A percentile compares a stretch with the other conserved stretches of the same genome.
Evolutionary conservation across 2,329 filamentous ascomycete species (phyloP).

Genomic region (Fusarium burgessii): DNA sequence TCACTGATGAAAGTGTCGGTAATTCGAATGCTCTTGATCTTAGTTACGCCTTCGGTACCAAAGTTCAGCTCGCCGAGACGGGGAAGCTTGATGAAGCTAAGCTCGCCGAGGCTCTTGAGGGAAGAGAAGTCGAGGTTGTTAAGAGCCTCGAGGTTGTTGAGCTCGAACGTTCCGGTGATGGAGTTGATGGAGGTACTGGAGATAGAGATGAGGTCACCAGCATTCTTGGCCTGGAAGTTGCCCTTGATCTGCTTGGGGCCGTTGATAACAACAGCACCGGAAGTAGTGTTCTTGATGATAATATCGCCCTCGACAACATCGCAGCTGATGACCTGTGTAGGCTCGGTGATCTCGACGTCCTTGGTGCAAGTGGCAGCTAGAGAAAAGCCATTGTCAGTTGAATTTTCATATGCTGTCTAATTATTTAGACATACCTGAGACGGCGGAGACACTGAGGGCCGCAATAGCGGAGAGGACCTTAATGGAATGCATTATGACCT

Average conservation of each 20-base stretch:
- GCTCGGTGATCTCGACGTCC: slow-evolving; percentile 73
- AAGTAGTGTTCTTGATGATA: slow-evolving; percentile 68
- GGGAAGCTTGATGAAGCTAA: slow-evolving; percentile 80
- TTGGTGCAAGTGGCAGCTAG: slow-evolving; percentile 56
- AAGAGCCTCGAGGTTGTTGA: slow-evolving; percentile 77
- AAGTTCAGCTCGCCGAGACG: slow-evolving; percentile 63
- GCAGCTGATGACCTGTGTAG: slow-evolving; percentile 74
- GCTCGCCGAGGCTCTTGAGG: slow-evolving; percentile 73
- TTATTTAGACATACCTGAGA: slow-evolving; percentile 55
- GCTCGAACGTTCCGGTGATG: slow-evolving; percentile 77
- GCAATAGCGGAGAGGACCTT: slow-evolving; percentile 59
- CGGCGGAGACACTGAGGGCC: slow-evolving; percentile 56
- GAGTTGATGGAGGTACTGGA: slow-evolving; percentile 69
- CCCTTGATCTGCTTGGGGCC: slow-evolving; percentile 69
- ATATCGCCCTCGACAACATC: slow-evolving; percentile 76
- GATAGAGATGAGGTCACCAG: slow-evolving; percentile 69
- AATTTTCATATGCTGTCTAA: background rate
- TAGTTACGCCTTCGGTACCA: slow-evolving; percentile 68
- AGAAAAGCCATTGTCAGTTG: slow-evolving; percentile 8
- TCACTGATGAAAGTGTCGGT: slow-evolving; percentile 86
- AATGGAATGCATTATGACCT: slow-evolving; percentile 61
- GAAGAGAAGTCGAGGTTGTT: slow-evolving; percentile 73
- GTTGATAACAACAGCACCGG: slow-evolving; percentile 70
- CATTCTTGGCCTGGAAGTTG: slow-evolving; percentile 71
- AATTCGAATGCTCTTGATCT: slow-evolving; percentile 77